A percentile compares a stretch with the other conserved stretches of the same genome.
Conservation (phyloP, 176 grass and related monocot genomes). For the Zoysia pacifica region DNA sequence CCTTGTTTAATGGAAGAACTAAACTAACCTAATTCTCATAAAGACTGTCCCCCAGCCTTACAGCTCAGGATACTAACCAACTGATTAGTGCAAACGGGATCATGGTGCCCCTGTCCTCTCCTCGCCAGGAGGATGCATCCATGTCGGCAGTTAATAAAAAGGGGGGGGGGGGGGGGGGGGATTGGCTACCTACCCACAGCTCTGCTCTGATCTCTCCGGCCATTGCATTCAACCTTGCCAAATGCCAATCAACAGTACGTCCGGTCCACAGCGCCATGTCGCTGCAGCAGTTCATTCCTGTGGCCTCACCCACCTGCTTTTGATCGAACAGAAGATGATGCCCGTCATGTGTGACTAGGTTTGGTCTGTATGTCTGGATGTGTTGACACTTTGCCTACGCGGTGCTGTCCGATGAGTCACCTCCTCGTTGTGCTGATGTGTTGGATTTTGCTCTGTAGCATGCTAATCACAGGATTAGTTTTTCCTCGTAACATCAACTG, state of each 20-base stretch:
- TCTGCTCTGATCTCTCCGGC: background rate
- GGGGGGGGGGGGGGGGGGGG: background rate
- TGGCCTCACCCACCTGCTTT: background rate
- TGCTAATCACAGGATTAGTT: too few relatives aligned
- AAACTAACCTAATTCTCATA: slow-evolving; percentile 20
- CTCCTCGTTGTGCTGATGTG: background rate
- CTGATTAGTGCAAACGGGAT: slow-evolving; percentile 20
- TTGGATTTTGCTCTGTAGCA: too few relatives aligned
- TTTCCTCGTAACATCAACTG: too few relatives aligned
- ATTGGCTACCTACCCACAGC: slow-evolving; percentile 45
- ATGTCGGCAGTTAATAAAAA: slow-evolving; percentile 52
- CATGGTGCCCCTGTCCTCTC: background rate
- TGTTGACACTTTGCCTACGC: background rate
- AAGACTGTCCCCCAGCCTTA: slow-evolving; percentile 2
- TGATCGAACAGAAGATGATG: background rate
- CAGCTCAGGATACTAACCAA: slow-evolving; percentile 21
- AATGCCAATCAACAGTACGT: slow-evolving; percentile 4
- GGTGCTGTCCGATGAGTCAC: background rate
- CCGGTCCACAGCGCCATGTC: slow-evolving; percentile 28
- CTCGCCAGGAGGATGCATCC: slow-evolving; percentile 18
- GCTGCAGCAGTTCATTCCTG: background rate
- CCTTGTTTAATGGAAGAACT: slow-evolving; percentile 29
- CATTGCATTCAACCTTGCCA: slow-evolving; percentile 27
- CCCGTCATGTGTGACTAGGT: background rate
- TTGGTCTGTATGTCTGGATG: background rate